phyloP scores from a whole-genome alignment of 1,284 basidiomycete genomes.

The Leccinum subspadiceum region DNA sequence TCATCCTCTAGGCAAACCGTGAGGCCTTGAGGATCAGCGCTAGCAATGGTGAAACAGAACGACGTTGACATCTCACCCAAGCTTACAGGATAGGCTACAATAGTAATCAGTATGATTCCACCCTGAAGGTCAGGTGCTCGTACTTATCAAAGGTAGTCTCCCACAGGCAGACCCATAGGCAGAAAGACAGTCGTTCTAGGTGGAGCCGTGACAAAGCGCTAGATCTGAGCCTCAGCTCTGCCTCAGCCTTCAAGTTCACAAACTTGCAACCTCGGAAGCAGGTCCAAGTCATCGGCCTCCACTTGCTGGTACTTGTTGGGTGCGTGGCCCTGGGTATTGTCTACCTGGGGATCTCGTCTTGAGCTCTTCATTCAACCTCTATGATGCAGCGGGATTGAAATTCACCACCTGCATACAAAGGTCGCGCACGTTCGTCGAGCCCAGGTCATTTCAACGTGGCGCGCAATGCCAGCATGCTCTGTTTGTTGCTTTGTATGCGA shows the following conservation, averaged over 20 bases:
- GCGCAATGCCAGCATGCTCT: not conserved
- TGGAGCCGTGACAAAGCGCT: no score
- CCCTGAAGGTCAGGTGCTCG: no score
- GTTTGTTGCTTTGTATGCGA: not conserved
- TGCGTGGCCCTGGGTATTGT: not conserved
- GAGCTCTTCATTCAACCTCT: not conserved
- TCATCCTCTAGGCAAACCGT: no score
- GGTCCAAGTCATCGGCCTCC: no score
- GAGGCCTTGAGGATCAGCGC: not conserved
- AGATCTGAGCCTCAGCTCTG: no score
- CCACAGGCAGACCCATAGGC: no score
- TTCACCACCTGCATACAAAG: not conserved
- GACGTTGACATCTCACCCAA: not conserved
- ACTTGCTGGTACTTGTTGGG: no score
- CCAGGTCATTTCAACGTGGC: not conserved
- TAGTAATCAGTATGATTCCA: not conserved
- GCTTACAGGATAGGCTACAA: not conserved
- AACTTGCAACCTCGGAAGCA: no score
- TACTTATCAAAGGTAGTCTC: no score
- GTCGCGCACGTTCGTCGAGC: not conserved
- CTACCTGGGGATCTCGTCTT: not conserved
- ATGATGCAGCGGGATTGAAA: not conserved
- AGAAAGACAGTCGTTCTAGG: no score
- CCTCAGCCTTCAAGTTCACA: no score
- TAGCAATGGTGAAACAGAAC: not conserved